phyloP scores from a whole-genome alignment of 495 filamentous ascomycete species.

The Podospora pseudoanserina region DNA sequence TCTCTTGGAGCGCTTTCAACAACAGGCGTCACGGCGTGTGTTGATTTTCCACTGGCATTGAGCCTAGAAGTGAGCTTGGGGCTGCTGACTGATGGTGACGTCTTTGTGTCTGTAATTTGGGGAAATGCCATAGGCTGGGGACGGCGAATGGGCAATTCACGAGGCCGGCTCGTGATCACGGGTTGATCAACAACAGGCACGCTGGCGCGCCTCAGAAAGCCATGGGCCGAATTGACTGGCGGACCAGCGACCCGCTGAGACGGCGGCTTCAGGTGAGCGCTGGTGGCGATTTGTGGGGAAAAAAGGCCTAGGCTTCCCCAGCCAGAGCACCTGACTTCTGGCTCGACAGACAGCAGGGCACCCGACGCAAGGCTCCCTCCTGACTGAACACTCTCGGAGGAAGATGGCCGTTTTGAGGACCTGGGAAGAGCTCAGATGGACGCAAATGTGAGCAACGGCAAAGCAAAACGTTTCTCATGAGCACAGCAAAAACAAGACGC shows the following conservation, averaged over 20 bases:
- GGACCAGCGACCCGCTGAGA: slow-evolving; percentile 22
- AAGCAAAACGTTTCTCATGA: background rate
- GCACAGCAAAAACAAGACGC: slow-evolving; percentile 3
- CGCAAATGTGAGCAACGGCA: background rate
- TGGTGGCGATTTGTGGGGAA: slow-evolving; percentile 37
- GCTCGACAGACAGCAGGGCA: slow-evolving; percentile 11
- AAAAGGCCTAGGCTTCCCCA: slow-evolving; percentile 18
- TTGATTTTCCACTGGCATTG: background rate
- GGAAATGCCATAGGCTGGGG: slow-evolving; percentile 4
- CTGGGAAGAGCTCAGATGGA: slow-evolving; percentile 9
- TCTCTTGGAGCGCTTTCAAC: background rate
- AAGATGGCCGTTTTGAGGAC: slow-evolving; percentile 19
- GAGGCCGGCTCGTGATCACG: slow-evolving; percentile 27
- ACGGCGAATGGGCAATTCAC: slow-evolving; percentile 19
- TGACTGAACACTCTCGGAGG: slow-evolving; percentile 25
- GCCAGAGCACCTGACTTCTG: slow-evolving; percentile 30
- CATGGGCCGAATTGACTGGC: slow-evolving; percentile 21
- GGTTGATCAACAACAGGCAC: slow-evolving; percentile 15
- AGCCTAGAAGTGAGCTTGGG: background rate
- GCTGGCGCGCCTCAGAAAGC: slow-evolving; percentile 2
- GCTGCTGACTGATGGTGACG: background rate
- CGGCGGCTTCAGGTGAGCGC: slow-evolving; percentile 14
- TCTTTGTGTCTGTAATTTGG: background rate
- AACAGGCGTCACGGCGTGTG: background rate
- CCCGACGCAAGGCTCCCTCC: slow-evolving; percentile 30